Evolutionary conservation across 495 filamentous ascomycete species (phyloP).

Genomic region (Penicillium fimorum): DNA sequence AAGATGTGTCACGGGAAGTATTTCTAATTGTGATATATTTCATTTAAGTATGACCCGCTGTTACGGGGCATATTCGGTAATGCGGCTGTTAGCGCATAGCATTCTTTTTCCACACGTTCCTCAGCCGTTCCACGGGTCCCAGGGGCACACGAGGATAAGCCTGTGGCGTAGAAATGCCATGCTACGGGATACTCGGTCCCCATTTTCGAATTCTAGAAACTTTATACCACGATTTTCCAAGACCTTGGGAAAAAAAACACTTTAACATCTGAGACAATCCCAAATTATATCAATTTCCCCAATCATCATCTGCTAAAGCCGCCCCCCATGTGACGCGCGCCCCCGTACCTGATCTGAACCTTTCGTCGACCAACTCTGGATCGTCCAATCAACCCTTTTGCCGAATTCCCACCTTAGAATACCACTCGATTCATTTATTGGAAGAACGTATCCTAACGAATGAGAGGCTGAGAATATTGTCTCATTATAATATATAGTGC

Average conservation of each 20-base stretch:
- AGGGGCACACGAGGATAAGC: conserved; percentile 10
- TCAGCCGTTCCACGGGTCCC: conserved; percentile 10
- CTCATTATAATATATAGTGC: neutral
- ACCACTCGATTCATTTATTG: neutral
- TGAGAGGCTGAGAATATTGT: neutral
- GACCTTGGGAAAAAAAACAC: neutral
- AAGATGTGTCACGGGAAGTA: neutral
- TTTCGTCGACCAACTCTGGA: neutral
- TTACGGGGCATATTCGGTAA: conserved; percentile 8
- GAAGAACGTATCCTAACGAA: neutral
- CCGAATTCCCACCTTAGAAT: neutral
- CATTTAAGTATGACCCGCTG: neutral
- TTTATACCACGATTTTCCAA: neutral
- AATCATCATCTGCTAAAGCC: neutral
- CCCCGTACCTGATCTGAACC: conserved; percentile 6
- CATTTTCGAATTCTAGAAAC: conserved; percentile 4
- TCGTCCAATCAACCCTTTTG: conserved; percentile 1
- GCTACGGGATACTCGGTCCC: conserved; percentile 4
- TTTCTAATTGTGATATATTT: neutral
- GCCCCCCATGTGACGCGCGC: neutral
- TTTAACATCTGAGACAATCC: neutral
- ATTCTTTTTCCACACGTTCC: conserved; percentile 11
- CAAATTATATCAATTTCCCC: neutral
- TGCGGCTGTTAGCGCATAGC: conserved; percentile 7
- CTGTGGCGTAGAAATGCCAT: conserved; percentile 8